These are phyloP conservation scores for Yamadazyma jaroonii DNA, from an alignment of 1,139 yeast genomes.

Conservation along the genomic window DNA sequence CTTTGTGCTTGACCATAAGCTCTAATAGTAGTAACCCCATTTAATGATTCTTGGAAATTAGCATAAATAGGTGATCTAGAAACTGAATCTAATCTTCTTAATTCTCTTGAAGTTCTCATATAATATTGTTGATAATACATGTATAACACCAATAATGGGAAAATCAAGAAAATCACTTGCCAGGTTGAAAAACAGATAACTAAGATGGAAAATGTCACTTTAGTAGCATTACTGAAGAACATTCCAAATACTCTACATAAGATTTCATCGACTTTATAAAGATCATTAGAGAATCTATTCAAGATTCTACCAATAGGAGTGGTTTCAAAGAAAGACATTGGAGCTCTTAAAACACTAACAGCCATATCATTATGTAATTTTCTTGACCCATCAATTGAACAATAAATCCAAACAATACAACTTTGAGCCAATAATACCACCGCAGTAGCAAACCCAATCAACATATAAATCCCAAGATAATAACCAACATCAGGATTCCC, in stretches of 20 bases:
- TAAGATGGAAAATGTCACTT: constrained; percentile 76
- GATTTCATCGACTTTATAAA: constrained; percentile 86
- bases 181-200: constrained; percentile 89
- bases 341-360: constrained; percentile 77
- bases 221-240: constrained; percentile 70
- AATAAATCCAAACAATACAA: constrained; percentile 73
- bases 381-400: constrained; percentile 81
- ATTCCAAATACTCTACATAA: constrained; percentile 81
- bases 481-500: constrained; percentile 66
- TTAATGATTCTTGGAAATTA: constrained; percentile 92
- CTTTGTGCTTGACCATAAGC: constrained; percentile 80
- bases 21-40: constrained; percentile 85
- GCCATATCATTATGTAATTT: constrained; percentile 81
- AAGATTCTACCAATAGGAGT: constrained; percentile 94
- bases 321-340: constrained; percentile 96
- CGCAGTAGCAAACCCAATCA: constrained; percentile 64
- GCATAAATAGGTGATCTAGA: constrained; percentile 94
- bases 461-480: constrained; percentile 75
- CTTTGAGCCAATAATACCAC: constrained; percentile 66
- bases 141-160: constrained; percentile 73
- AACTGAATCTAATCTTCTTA: constrained; percentile 90
- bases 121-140: constrained; percentile 86
- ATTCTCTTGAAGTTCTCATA: constrained; percentile 85
- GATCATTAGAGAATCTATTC: constrained; percentile 92
- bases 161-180: constrained; percentile 68